A percentile compares a stretch with the other conserved stretches of the same genome.
These are phyloP conservation scores for Amanita thiersii DNA, from an alignment of 768 basidiomycete species.

Conservation along the genomic window DNA sequence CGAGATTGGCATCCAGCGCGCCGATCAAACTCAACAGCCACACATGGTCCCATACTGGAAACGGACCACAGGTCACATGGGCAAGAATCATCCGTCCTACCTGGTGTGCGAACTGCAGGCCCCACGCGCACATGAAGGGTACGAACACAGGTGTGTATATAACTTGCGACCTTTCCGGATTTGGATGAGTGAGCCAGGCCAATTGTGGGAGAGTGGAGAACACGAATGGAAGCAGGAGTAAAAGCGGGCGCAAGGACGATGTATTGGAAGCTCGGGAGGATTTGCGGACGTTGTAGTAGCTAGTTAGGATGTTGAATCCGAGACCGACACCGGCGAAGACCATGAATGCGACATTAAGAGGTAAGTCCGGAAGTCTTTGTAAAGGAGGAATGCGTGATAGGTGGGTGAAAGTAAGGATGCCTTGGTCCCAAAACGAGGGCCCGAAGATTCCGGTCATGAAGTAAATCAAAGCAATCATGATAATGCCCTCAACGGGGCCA, in stretches of 20 bases:
- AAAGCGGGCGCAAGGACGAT: conserved; percentile 41
- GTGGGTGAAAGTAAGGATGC: conserved; percentile 49
- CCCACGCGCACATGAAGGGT: conserved; percentile 90
- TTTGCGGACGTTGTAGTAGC: conserved; percentile 77
- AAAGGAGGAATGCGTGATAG: conserved; percentile 45
- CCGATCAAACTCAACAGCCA: conserved; percentile 78
- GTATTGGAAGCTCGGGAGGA: conserved; percentile 25
- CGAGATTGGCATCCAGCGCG: conserved; percentile 78
- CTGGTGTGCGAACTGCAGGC: conserved; percentile 83
- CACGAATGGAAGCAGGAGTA: conserved; percentile 75
- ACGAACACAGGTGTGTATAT: conserved; percentile 72
- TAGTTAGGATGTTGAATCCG: conserved; percentile 69
- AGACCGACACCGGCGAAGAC: conserved; percentile 63
- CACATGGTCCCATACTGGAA: conserved; percentile 84
- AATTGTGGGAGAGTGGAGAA: conserved; percentile 64
- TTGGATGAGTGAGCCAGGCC: conserved; percentile 72
- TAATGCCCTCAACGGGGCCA: conserved; percentile 93
- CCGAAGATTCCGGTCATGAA: conserved; percentile 72
- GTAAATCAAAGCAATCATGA: conserved; percentile 76
- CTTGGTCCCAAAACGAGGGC: conserved; percentile 73
- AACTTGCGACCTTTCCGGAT: conserved; percentile 52
- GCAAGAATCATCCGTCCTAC: conserved; percentile 91
- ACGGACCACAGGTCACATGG: conserved; percentile 76
- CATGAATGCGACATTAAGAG: conserved; percentile 86
- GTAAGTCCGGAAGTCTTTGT: conserved; percentile 52